phyloP scores from a whole-genome alignment of 139 green algal genomes.

The Chlamydomonas schloesseri region DNA sequence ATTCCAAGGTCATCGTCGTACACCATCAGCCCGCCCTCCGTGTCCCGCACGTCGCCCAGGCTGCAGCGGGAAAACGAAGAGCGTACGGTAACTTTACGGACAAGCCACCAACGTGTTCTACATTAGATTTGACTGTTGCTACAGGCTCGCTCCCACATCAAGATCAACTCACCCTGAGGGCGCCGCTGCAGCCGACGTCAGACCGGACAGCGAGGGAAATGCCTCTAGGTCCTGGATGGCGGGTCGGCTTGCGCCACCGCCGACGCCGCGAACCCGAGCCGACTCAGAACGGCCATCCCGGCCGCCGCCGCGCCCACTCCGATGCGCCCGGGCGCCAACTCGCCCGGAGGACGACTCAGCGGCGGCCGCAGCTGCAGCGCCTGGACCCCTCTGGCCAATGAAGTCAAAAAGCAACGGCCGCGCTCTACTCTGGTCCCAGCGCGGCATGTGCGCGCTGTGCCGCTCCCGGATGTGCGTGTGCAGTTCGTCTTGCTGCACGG shows the following conservation, averaged over 20 bases:
- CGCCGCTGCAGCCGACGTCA: no score
- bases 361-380: background rate
- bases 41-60: constrained; percentile 44
- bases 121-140: no score
- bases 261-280: background rate
- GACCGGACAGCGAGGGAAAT: constrained; percentile 10
- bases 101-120: no score
- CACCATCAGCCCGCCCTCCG: constrained; percentile 63
- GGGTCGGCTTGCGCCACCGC: background rate
- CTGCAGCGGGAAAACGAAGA: background rate
- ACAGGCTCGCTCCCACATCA: no score
- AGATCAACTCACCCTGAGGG: no score
- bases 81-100: no score
- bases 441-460: constrained; percentile 64
- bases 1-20: constrained; percentile 77
- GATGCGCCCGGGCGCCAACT: background rate
- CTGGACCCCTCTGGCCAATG: background rate
- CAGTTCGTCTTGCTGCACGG: constrained; percentile 67
- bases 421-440: constrained; percentile 64
- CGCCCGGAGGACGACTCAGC: background rate
- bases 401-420: constrained; percentile 68
- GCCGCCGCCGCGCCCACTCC: background rate
- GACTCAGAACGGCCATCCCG: background rate
- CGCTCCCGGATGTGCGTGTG: constrained; percentile 31
- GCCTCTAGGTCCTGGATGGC: background rate